phyloP scores from a whole-genome alignment of 2,329 filamentous ascomycete genomes.

The Conoideocrella luteorostrata region DNA sequence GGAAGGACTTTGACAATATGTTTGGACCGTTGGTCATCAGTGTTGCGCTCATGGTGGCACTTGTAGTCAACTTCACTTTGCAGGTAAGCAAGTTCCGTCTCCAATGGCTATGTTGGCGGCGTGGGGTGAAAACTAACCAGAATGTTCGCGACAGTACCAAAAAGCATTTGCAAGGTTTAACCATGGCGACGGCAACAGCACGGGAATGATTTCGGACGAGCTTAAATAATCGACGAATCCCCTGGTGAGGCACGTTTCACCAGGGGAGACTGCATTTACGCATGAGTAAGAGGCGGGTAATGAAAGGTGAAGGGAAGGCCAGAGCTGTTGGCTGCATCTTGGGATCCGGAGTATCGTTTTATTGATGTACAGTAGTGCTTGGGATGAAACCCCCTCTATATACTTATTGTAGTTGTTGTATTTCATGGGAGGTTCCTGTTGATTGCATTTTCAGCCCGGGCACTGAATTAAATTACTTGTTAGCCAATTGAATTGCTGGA shows the following conservation, averaged over 20 bases:
- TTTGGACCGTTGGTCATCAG: conserved; percentile 80
- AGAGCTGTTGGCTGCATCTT: background rate
- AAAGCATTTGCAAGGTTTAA: conserved; percentile 24
- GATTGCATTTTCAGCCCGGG: no score
- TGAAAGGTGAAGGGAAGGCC: no score
- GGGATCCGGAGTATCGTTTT: background rate
- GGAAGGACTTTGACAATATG: conserved; percentile 88
- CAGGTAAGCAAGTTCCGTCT: no score
- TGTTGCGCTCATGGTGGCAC: conserved; percentile 66
- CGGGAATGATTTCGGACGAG: conserved; percentile 20
- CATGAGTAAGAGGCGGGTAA: no score
- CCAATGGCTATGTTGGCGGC: no score
- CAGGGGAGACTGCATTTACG: no score
- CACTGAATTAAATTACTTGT: no score
- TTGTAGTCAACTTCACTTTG: conserved; percentile 84
- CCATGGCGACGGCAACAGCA: conserved; percentile 10
- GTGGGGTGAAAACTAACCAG: no score
- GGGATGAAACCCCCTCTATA: no score
- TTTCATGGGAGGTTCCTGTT: background rate
- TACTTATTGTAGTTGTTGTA: background rate
- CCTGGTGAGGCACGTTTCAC: background rate
- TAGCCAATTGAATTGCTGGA: no score
- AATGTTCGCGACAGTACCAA: conserved; percentile 22
- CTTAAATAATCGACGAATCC: conserved; percentile 22
- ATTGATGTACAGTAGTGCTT: no score